These are phyloP conservation scores for Ustulina deusta DNA, from an alignment of 2,329 filamentous ascomycete genomes.

Conservation along the genomic window DNA sequence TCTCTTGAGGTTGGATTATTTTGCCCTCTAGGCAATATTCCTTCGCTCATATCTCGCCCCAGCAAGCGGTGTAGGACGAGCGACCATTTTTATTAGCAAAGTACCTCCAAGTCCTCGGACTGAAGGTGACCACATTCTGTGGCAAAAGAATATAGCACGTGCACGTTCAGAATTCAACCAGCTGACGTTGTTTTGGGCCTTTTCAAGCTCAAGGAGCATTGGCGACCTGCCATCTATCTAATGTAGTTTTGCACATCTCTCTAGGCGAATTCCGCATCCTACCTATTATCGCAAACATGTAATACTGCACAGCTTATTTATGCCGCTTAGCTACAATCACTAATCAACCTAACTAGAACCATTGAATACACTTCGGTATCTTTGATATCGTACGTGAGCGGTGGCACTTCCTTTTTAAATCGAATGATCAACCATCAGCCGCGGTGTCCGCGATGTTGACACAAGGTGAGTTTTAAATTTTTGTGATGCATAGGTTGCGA, in stretches of 20 bases:
- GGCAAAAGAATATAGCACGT: conserved; percentile 1
- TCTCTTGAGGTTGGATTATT: not conserved
- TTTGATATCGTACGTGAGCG: not conserved
- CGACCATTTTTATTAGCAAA: not conserved
- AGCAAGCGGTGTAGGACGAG: not conserved
- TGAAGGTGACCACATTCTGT: not conserved
- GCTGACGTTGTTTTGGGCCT: conserved; percentile 1
- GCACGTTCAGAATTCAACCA: not conserved
- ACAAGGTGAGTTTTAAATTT: not conserved
- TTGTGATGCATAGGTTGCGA: not conserved
- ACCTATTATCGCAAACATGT: too few species aligned
- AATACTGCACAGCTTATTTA: too few species aligned
- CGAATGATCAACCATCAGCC: not conserved
- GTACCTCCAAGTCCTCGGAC: too few species aligned
- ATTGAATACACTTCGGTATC: not conserved
- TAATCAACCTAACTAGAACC: not conserved
- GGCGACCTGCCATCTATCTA: not conserved
- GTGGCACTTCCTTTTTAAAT: not conserved
- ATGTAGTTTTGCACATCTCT: not conserved
- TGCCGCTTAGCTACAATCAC: not conserved
- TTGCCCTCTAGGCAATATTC: not conserved
- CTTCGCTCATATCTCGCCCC: not conserved
- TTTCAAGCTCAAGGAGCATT: conserved; percentile 1
- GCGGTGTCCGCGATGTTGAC: not conserved
- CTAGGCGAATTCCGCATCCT: not conserved